A percentile compares a stretch with the other conserved stretches of the same genome.
Evolutionary conservation across 2,329 filamentous ascomycete species (phyloP).

Genomic region (Hirsutella minnesotensis): DNA sequence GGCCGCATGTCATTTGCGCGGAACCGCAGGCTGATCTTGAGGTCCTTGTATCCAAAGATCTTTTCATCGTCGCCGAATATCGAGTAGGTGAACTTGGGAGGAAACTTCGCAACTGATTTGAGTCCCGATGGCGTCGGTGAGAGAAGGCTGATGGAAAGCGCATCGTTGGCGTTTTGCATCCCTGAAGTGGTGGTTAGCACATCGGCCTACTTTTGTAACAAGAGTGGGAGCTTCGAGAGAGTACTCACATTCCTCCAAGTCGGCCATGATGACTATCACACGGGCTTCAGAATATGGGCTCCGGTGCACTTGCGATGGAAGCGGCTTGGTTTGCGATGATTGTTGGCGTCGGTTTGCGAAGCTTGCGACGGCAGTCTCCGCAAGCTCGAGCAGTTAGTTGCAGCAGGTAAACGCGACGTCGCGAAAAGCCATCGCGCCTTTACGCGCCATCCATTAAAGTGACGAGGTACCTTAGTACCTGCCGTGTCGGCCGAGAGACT

Average conservation of each 20-base stretch:
- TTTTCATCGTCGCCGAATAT: conserved; percentile 89
- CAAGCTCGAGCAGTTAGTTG: no score
- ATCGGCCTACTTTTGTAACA: neutral
- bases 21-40: conserved; percentile 62
- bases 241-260: conserved; percentile 22
- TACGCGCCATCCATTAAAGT: conserved; percentile 13
- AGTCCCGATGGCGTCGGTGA: conserved; percentile 34
- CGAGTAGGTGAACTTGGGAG: conserved; percentile 79
- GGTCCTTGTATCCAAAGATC: conserved; percentile 79
- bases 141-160: conserved; percentile 48
- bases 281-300: no score
- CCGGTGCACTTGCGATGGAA: no score
- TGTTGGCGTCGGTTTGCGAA: no score
- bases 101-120: conserved; percentile 56
- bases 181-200: conserved; percentile 24
- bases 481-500: neutral
- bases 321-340: no score
- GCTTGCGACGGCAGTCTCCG: no score
- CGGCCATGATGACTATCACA: conserved; percentile 18
- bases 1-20: conserved; percentile 65
- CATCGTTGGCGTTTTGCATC: conserved; percentile 49
- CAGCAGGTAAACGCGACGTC: conserved; percentile 5
- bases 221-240: neutral
- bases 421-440: conserved; percentile 6
- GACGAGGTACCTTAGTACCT: no score